These are phyloP conservation scores for Spergularia marina DNA, from an alignment of 148 eudicot species.

Conservation along the genomic window DNA sequence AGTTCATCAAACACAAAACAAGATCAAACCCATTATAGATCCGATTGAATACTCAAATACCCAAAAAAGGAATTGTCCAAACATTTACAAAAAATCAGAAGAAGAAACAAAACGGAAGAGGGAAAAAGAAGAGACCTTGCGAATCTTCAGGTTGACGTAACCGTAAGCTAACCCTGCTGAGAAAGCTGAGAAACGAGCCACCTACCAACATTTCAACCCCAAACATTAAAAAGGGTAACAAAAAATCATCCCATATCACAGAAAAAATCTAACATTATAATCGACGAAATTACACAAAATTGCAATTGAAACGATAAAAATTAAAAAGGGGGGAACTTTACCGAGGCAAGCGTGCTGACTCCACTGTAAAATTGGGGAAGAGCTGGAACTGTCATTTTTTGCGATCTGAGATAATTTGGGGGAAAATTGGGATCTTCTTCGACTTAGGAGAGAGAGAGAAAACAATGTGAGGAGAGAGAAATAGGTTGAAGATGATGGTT, in stretches of 20 bases:
- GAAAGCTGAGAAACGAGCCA: slow-evolving; percentile 60
- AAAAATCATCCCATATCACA: neutral
- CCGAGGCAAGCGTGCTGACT: slow-evolving; percentile 68
- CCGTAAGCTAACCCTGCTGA: slow-evolving; percentile 59
- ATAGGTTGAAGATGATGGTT: neutral
- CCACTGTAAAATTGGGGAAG: slow-evolving; percentile 80
- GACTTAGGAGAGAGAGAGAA: neutral
- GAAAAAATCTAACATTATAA: neutral
- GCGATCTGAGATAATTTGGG: neutral
- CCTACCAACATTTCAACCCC: slow-evolving; percentile 29
- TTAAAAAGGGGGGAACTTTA: slow-evolving; percentile 9
- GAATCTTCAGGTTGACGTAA: slow-evolving; percentile 56
- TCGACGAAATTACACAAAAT: neutral
- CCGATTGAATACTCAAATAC: neutral
- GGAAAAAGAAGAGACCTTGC: slow-evolving; percentile 40
- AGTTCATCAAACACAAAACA: neutral
- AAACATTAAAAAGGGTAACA: neutral
- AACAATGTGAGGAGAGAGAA: slow-evolving; percentile 7
- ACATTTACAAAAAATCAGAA: neutral
- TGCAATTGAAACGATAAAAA: neutral
- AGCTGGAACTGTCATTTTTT: slow-evolving; percentile 38
- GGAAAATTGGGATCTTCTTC: neutral
- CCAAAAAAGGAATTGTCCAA: neutral
- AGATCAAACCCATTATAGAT: neutral
- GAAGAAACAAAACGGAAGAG: neutral